These are phyloP conservation scores for Phylloporus sp. DNA, from an alignment of 1,284 basidiomycete genomes.

Conservation along the genomic window DNA sequence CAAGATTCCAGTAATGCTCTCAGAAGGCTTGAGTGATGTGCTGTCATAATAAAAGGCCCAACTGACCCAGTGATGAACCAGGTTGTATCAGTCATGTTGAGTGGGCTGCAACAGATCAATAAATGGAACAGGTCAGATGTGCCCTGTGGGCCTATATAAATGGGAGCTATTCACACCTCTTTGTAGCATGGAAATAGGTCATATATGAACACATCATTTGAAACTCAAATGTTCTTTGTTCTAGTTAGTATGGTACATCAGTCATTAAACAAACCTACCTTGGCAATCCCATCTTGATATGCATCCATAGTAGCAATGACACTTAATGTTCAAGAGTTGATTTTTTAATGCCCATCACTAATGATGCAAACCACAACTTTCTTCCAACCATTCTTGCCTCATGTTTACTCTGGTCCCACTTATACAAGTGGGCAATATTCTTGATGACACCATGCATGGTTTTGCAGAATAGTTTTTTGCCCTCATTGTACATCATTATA, in stretches of 20 bases:
- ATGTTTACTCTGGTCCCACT: constrained; percentile 86
- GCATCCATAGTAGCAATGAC: constrained; percentile 88
- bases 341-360: constrained; percentile 72
- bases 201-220: no score
- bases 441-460: constrained; percentile 95
- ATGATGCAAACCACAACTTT: constrained; percentile 72
- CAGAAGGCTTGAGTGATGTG: constrained; percentile 14
- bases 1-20: constrained; percentile 18
- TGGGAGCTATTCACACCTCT: no score
- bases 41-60: no score
- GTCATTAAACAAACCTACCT: constrained; percentile 47
- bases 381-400: constrained; percentile 98
- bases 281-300: constrained; percentile 90
- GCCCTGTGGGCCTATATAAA: no score
- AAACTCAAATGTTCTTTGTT: constrained; percentile 66
- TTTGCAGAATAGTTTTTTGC: constrained; percentile 77
- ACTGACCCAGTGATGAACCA: no score
- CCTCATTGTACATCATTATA: constrained; percentile 84
- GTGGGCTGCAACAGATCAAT: no score
- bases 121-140: no score
- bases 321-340: constrained; percentile 84
- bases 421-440: constrained; percentile 84
- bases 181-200: no score
- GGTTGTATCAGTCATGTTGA: no score
- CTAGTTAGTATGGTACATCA: not conserved